Evolutionary conservation across 2,329 filamentous ascomycete genomes (phyloP).

Genomic region (Cladophialophora bantiana): DNA sequence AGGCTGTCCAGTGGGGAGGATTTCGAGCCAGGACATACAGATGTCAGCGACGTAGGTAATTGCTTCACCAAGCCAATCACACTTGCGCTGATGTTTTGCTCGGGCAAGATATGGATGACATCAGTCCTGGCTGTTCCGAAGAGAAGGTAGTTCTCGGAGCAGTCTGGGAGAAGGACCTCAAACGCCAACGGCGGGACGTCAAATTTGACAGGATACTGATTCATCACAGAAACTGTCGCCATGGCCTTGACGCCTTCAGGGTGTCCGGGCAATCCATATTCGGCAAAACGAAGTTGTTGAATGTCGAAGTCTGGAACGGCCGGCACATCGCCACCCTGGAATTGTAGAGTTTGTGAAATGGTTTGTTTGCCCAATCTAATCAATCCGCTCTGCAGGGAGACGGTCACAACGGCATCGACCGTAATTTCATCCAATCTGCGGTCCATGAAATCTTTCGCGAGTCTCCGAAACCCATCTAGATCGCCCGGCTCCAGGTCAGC

Average conservation of each 20-base stretch:
- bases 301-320: conserved; percentile 82
- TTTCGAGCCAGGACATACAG: conserved; percentile 75
- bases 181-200: conserved; percentile 82
- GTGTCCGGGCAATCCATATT: conserved; percentile 64
- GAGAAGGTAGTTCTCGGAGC: conserved; percentile 73
- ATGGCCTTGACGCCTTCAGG: conserved; percentile 78
- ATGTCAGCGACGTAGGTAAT: conserved; percentile 75
- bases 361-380: conserved; percentile 78
- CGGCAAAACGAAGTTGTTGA: conserved; percentile 77
- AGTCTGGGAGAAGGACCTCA: conserved; percentile 84
- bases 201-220: conserved; percentile 79
- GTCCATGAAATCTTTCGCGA: conserved; percentile 88
- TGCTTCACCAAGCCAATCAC: conserved; percentile 75
- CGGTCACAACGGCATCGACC: conserved; percentile 74
- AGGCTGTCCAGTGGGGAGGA: conserved; percentile 86
- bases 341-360: conserved; percentile 67
- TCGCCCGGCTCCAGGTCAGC: conserved; percentile 78
- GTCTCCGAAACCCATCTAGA: conserved; percentile 74
- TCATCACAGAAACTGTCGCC: conserved; percentile 73
- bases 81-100: conserved; percentile 70
- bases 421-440: conserved; percentile 75
- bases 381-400: conserved; percentile 79
- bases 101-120: conserved; percentile 71
- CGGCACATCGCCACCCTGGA: conserved; percentile 68
- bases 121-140: conserved; percentile 78